A percentile compares a stretch with the other conserved stretches of the same genome.
phyloP scores from a whole-genome alignment of 495 filamentous ascomycete genomes.

The Penicillium macrosclerotiorum region DNA sequence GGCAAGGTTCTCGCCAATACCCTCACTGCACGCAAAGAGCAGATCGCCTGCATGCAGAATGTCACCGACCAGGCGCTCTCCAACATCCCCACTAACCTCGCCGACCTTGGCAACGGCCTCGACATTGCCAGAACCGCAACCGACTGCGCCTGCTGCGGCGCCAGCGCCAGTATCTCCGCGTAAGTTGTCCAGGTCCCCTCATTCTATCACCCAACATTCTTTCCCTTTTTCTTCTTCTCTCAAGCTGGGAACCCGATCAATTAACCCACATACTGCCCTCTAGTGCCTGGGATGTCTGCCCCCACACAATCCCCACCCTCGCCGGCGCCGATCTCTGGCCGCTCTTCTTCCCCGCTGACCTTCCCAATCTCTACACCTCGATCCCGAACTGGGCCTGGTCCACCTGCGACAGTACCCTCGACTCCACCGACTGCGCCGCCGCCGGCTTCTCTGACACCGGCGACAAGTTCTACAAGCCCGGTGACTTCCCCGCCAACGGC shows the following conservation, averaged over 20 bases:
- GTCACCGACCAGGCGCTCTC: constrained; percentile 16
- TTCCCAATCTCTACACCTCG: constrained; percentile 24
- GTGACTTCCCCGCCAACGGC: constrained; percentile 21
- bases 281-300: constrained; percentile 28
- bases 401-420: constrained; percentile 22
- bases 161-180: constrained; percentile 29
- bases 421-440: constrained; percentile 9
- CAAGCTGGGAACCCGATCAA: background rate
- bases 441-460: constrained; percentile 17
- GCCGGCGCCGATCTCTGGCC: constrained; percentile 30
- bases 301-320: constrained; percentile 21
- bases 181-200: constrained; percentile 3
- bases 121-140: constrained; percentile 19
- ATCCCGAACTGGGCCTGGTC: constrained; percentile 22
- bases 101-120: constrained; percentile 10
- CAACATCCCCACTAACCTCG: constrained; percentile 12
- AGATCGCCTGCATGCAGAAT: constrained; percentile 21
- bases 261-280: too few species aligned
- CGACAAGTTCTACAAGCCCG: constrained; percentile 28
- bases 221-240: background rate
- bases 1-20: constrained; percentile 26
- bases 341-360: constrained; percentile 23
- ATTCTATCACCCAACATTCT: background rate
- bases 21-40: constrained; percentile 20
- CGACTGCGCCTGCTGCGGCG: constrained; percentile 28